Evolutionary conservation across 1,284 basidiomycete genomes (phyloP), one percentile per base, ranked within the genome.

Genomic region (Naganishia liquefaciens): DNA sequence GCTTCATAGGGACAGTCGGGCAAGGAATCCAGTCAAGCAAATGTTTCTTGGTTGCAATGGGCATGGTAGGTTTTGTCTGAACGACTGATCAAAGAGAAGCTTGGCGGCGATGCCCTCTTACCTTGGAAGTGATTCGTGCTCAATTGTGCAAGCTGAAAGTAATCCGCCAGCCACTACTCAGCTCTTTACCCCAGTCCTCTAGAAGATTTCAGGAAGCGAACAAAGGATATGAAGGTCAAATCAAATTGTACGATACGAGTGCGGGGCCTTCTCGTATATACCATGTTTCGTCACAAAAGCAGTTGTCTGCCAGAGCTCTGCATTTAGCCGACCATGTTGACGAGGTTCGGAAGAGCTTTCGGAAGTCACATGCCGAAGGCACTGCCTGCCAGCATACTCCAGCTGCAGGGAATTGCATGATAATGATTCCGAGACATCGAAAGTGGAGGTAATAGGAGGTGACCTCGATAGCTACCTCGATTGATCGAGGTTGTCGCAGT

Each of bases 61-160:
- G 79, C 79, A n/a, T 68, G 81, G 46, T 82, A 80, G 77, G 74
- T 70, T 28, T 71, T 81, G 61, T 78, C 76, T 61, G 74, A 79
- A 68, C 54, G 69, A n/a, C 65, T 82, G 44, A 74, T 79, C 25
- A 70, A 65, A 67, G 72, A 77, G 46, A 76, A 76, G 64, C 64
- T 80, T 17, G 77, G 78, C 11, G 39, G 67, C 9, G 77, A 79
- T 40, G 76, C 75, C 30, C 67, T 82, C 37, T 17, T 52, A 28
- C 50, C 50, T 19, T 52, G 50, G 27, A 52, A 52, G 50, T 52
- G 21, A 52, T 19, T n/a, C 21, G 46, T n/a, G 46, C 11, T 21
- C 27, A 13, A 27, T 13, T n/a, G 19, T n/a, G 11, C 21, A n/a
- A 17, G 19, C 1, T 47, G 46, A 21, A 23, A 11, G 2, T 23